These are phyloP conservation scores for Thalassiosira delicatula DNA, from an alignment of 352 stramenopile genomes.

Conservation along the genomic window DNA sequence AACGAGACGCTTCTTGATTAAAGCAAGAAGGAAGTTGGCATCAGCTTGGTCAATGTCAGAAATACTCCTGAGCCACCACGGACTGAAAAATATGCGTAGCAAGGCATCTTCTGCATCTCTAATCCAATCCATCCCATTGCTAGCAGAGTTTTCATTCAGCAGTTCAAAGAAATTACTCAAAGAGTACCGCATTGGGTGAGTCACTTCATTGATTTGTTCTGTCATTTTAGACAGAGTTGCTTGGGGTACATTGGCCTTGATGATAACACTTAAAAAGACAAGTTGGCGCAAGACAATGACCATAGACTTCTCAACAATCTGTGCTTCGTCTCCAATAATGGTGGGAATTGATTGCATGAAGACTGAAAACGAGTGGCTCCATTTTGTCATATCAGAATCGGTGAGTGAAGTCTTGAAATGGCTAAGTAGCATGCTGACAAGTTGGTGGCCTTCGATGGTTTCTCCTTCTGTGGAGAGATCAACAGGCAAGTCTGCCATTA, in stretches of 20 bases:
- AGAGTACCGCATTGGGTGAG: too few species aligned
- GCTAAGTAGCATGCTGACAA: conserved; percentile 24
- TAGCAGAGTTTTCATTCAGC: conserved; percentile 11
- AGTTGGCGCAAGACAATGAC: conserved; percentile 25
- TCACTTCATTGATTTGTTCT: not conserved
- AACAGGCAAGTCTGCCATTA: not conserved
- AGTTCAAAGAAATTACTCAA: conserved; percentile 19
- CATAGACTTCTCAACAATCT: conserved; percentile 11
- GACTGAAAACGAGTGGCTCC: conserved; percentile 42
- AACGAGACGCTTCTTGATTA: conserved; percentile 22
- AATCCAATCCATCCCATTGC: conserved; percentile 4
- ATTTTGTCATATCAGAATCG: conserved; percentile 20
- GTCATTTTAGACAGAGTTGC: not conserved
- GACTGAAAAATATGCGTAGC: conserved; percentile 40
- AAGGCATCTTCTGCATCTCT: conserved; percentile 35
- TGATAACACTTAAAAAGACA: conserved; percentile 43
- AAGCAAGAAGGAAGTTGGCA: conserved; percentile 37
- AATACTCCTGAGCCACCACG: conserved; percentile 44
- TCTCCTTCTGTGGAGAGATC: conserved; percentile 1
- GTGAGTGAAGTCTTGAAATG: conserved; percentile 24
- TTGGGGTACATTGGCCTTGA: conserved; percentile 21
- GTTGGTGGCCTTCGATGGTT: conserved; percentile 14
- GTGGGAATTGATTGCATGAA: conserved; percentile 43
- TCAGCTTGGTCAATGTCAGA: conserved; percentile 26
- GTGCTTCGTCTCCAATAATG: conserved; percentile 21